Evolutionary conservation across 352 stramenopile genomes (phyloP).

Genomic region (Pythium scleroteichum): DNA sequence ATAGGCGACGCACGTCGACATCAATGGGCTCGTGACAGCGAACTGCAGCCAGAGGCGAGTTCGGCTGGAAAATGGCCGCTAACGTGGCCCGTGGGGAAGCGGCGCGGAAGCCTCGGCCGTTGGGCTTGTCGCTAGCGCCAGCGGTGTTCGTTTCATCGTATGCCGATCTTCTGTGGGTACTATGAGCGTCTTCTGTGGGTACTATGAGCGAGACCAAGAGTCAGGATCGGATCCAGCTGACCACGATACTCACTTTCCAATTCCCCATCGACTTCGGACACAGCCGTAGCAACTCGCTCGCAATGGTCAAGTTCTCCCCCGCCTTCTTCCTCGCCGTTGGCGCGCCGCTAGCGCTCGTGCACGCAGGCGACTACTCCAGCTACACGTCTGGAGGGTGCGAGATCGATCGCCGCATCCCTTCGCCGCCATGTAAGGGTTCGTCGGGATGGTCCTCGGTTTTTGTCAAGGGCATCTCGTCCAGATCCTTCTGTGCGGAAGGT

Average conservation of each 20-base stretch:
- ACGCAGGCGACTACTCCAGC: background rate
- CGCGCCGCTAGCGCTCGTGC: conserved; percentile 8
- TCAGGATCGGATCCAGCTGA: background rate
- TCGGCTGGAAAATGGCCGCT: background rate
- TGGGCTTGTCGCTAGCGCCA: no score
- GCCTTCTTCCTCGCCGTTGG: conserved; percentile 19
- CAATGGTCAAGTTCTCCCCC: conserved; percentile 24
- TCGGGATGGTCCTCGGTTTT: no score
- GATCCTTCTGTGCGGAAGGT: no score
- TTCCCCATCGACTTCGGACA: background rate
- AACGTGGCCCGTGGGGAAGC: background rate
- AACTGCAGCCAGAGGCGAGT: no score
- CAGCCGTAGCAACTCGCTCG: conserved; percentile 1
- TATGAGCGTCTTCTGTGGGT: background rate
- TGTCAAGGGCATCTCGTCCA: no score
- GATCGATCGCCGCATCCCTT: conserved; percentile 12
- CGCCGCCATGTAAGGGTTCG: no score
- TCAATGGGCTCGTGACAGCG: no score
- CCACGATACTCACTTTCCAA: conserved; percentile 12
- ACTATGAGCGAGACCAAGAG: no score
- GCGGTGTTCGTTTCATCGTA: no score
- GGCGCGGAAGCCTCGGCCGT: background rate
- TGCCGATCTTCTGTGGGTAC: no score
- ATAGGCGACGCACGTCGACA: no score
- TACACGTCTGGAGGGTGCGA: background rate